Percentiles rank a stretch among this genome's conserved stretches.
Evolutionary conservation across 345 rosid genomes (phyloP).

Genomic region (Chamaenerion angustifolium): DNA sequence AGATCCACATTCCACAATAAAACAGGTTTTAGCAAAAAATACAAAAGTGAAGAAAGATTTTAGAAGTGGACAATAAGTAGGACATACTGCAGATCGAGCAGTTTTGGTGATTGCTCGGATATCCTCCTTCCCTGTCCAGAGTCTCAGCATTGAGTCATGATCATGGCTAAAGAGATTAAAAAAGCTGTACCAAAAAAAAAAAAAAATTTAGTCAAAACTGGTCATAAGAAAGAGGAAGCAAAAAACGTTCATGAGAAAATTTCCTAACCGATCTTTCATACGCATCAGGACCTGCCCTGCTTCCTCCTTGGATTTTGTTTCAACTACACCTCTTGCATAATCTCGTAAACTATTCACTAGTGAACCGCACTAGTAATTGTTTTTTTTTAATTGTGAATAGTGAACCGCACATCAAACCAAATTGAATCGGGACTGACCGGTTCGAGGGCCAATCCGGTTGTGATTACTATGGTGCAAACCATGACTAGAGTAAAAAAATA

Average conservation of each 20-base stretch:
- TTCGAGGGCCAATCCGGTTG: too few relatives aligned
- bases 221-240: not conserved
- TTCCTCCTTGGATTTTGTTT: conserved; percentile 81
- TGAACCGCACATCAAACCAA: too few relatives aligned
- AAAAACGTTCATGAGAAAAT: not conserved
- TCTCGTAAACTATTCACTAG: conserved; percentile 44
- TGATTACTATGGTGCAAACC: too few relatives aligned
- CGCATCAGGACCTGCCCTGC: conserved; percentile 72
- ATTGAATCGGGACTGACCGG: too few relatives aligned
- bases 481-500: too few relatives aligned
- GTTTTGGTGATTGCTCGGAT: conserved; percentile 81
- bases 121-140: conserved; percentile 98
- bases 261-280: conserved; percentile 81
- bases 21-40: not conserved
- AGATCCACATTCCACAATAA: too few relatives aligned
- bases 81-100: conserved; percentile 77
- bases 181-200: not conserved
- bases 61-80: conserved; percentile 1
- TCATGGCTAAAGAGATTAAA: conserved; percentile 49
- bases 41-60: not conserved
- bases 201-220: not conserved
- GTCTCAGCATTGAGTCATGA: conserved; percentile 93
- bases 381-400: too few relatives aligned
- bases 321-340: conserved; percentile 67
- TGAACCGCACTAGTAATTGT: too few relatives aligned